Percentiles rank a stretch among this genome's conserved stretches.
Conservation (phyloP, 495 filamentous ascomycete species). For the Usnea hakonensis region DNA sequence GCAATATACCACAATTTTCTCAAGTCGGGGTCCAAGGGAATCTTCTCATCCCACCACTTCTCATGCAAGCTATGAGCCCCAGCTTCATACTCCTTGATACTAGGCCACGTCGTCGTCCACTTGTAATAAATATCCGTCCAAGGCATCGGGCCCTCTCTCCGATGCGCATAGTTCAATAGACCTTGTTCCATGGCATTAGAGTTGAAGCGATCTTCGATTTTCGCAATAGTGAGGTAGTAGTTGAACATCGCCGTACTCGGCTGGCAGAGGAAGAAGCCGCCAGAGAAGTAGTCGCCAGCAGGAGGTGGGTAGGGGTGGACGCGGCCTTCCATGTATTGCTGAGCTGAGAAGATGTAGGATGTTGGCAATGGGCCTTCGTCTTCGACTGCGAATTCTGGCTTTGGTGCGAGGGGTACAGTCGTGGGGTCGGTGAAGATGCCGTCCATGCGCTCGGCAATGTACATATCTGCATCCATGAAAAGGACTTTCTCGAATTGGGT, state of each 20-base stretch:
- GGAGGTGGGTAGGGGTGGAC: constrained; percentile 30
- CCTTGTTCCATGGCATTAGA: constrained; percentile 35
- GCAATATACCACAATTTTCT: constrained; percentile 12
- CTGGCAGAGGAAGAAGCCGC: constrained; percentile 36
- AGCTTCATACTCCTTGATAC: constrained; percentile 29
- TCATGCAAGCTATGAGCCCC: constrained; percentile 35
- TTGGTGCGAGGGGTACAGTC: constrained; percentile 3
- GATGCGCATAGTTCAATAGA: constrained; percentile 39
- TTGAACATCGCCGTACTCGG: constrained; percentile 32
- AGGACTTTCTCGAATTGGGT: constrained; percentile 37
- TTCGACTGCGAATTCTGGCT: not conserved
- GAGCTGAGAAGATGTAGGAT: constrained; percentile 33
- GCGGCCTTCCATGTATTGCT: constrained; percentile 14
- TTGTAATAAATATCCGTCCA: constrained; percentile 31
- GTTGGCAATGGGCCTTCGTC: constrained; percentile 28
- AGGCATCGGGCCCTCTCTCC: constrained; percentile 37
- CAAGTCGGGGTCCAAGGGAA: constrained; percentile 6
- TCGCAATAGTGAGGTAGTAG: constrained; percentile 32
- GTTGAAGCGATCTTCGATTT: constrained; percentile 27
- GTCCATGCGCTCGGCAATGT: constrained; percentile 31
- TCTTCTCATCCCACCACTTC: constrained; percentile 33
- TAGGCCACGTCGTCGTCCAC: constrained; percentile 32
- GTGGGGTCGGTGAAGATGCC: constrained; percentile 34
- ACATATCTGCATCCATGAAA: constrained; percentile 40
- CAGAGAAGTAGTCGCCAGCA: constrained; percentile 24